Base-by-base conservation (phyloP, 2,329 filamentous ascomycete species). In the Fusarium drepaniforme region DNA sequence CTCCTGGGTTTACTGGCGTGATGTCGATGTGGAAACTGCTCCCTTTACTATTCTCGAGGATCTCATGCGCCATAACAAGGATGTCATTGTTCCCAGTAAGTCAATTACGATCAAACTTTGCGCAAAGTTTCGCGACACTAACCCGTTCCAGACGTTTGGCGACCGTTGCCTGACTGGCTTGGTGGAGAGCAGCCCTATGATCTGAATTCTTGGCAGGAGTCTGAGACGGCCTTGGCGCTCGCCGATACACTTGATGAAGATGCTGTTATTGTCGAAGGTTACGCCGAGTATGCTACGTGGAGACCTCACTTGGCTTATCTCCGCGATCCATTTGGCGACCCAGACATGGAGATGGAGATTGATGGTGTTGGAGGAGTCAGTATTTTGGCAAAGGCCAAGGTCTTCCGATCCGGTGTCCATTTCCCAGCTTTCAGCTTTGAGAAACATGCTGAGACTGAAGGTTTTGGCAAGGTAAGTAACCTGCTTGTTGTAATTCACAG, bases 261-360 rank as follows among this genome's bases (percentile, higher is more conserved):
- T 82, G 97, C 97, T 5, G 97, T 99, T 44, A 99, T 99, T 84
- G 97, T 99, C 6, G 97, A 99, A 84, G 97, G 97, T 21, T 99
- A 99, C 81, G 97, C 97, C 70, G 97, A 99, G 85, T 99, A 99
- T 82, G 97, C 97, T 23, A 99, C 97, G 2, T 99, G 97, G 97
- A 90, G 97, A 75, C 97, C 97, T 49, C 97, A 99, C 88, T 88
- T 99, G 80, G 97, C 97, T 49, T 99, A 99, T 82, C 90, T 99
- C 9, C 93, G 97, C 70, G 97, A 99, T 81, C 97, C 97, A 3
- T 98, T 97, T 80, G 97, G 97, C 44, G 97, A 99, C 81, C 96
- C 96, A 23, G 97, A 99, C 81, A 98, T 98, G 93, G 97, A 99
- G 82, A 98, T 99, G 97, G 97, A 99, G 80, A 96, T 99, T 78